Conservation (phyloP, 73 alveolate genomes). For the Urostyla sp. region DNA sequence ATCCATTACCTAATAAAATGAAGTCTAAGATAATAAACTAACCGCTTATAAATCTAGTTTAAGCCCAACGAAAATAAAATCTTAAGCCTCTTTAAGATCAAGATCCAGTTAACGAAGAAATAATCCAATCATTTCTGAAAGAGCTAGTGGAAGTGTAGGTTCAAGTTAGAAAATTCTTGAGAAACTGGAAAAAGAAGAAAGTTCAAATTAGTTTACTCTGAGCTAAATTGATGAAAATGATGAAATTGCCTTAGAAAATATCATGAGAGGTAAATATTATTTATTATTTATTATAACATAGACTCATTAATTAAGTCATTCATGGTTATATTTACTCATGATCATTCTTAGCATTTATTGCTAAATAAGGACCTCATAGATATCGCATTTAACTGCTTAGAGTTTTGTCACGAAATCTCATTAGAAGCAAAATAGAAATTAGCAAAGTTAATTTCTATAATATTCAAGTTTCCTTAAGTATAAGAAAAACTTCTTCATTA, state of each 20-base stretch:
- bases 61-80: too few relatives aligned
- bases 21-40: too few relatives aligned
- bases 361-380: slow-evolving; percentile 58
- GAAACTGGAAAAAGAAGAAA: too few relatives aligned
- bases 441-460: slow-evolving; percentile 58
- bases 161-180: too few relatives aligned
- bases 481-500: slow-evolving; percentile 39
- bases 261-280: slow-evolving; percentile 10
- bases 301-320: slow-evolving; percentile 64
- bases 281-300: too few relatives aligned
- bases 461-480: slow-evolving; percentile 59
- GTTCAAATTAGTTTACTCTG: too few relatives aligned
- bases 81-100: too few relatives aligned
- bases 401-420: slow-evolving; percentile 45
- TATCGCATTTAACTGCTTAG: slow-evolving; percentile 65
- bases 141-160: too few relatives aligned
- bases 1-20: too few relatives aligned
- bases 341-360: slow-evolving; percentile 64
- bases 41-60: too few relatives aligned
- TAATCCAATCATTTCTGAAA: too few relatives aligned
- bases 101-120: too few relatives aligned
- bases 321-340: slow-evolving; percentile 72
- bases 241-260: background rate
- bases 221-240: background rate
- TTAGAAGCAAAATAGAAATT: slow-evolving; percentile 52